Evolutionary conservation across 768 basidiomycete species (phyloP).

Genomic region (Amanita fuliginea): DNA sequence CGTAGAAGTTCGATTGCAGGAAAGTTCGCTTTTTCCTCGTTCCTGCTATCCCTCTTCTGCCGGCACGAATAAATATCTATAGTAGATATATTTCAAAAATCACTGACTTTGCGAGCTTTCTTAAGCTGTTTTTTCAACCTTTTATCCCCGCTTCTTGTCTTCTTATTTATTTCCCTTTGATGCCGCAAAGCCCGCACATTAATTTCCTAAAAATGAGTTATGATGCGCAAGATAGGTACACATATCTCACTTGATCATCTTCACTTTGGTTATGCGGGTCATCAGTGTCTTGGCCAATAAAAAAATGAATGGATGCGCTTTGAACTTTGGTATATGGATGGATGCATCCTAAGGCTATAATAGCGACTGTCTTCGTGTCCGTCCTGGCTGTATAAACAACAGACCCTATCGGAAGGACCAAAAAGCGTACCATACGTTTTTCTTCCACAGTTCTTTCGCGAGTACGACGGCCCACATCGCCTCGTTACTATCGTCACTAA

Average conservation of each 20-base stretch:
- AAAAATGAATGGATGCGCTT: conserved; percentile 90
- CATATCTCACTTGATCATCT: conserved; percentile 35
- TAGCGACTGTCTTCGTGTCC: conserved; percentile 87
- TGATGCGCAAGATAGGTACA: not conserved
- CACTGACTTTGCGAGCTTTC: conserved; percentile 56
- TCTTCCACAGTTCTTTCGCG: conserved; percentile 90
- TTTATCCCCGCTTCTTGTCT: conserved; percentile 73
- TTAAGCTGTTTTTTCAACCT: conserved; percentile 69
- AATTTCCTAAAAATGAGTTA: conserved; percentile 31
- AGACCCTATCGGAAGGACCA: not conserved
- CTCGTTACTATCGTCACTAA: conserved; percentile 54
- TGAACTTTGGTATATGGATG: conserved; percentile 94
- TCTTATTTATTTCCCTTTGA: conserved; percentile 88
- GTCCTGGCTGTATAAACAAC: conserved; percentile 35
- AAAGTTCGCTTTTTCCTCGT: conserved; percentile 52
- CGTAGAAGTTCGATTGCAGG: conserved; percentile 86
- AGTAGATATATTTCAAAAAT: not conserved
- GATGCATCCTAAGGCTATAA: conserved; percentile 84
- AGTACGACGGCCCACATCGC: conserved; percentile 97
- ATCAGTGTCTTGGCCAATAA: conserved; percentile 78
- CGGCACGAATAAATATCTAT: not conserved
- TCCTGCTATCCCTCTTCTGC: conserved; percentile 25
- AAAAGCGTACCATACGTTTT: conserved; percentile 67
- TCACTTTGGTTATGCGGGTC: conserved; percentile 51
- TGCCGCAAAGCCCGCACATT: conserved; percentile 73